These are phyloP conservation scores for Fimicolochytrium jonesii DNA, from an alignment of 192 early-diverging fungal genomes.

Conservation along the genomic window DNA sequence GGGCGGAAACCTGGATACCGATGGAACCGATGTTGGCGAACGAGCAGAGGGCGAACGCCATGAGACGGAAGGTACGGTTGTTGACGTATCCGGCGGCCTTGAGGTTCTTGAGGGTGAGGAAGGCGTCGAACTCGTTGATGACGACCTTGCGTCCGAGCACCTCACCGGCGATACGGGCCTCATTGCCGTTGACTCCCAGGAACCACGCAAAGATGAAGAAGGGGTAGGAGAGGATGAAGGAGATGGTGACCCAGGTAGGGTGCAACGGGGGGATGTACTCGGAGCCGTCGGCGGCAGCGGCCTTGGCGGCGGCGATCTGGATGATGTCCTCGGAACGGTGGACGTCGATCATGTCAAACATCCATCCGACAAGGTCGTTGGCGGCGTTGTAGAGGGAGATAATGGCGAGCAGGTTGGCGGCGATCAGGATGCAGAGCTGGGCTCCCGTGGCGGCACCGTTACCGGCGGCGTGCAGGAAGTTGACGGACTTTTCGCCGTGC, in stretches of 20 bases:
- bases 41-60: conserved; percentile 77
- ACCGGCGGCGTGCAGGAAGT: conserved; percentile 74
- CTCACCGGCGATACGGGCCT: conserved; percentile 56
- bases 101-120: conserved; percentile 30
- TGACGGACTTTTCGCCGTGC: conserved; percentile 59
- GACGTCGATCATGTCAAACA: conserved; percentile 42
- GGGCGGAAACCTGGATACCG: conserved; percentile 73
- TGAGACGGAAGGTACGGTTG: conserved; percentile 30
- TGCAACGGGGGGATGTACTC: too few relatives aligned
- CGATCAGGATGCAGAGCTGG: conserved; percentile 68
- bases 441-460: conserved; percentile 81
- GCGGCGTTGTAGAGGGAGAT: conserved; percentile 64
- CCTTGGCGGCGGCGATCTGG: conserved; percentile 55
- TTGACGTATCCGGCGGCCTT: conserved; percentile 11
- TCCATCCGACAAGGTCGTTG: conserved; percentile 69
- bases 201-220: conserved; percentile 72
- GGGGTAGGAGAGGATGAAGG: conserved; percentile 71
- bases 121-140: conserved; percentile 89
- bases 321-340: conserved; percentile 25
- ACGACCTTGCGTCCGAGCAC: conserved; percentile 73
- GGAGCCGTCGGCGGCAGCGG: too few relatives aligned
- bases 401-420: conserved; percentile 71
- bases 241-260: conserved; percentile 49
- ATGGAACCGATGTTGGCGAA: conserved; percentile 83
- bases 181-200: conserved; percentile 56